Base-by-base conservation (phyloP, 129 eudicot genomes). In the Pulicaria dysenterica region DNA sequence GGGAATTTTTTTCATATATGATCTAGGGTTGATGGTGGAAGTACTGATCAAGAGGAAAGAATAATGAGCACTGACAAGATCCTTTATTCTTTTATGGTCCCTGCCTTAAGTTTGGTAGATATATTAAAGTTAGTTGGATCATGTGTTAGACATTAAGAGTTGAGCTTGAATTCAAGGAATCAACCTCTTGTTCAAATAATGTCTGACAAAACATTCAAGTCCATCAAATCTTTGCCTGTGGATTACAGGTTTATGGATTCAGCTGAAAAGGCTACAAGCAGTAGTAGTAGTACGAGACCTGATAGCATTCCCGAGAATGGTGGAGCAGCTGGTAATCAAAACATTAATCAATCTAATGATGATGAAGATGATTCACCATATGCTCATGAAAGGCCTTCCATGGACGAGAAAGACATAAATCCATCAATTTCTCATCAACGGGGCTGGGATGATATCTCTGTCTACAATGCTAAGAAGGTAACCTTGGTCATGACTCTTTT, bases 401-500 rank as follows among this genome's bases (percentile, higher is more conserved):
- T 36, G 16, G 64, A 65, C 57, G 89, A 72, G 50, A 83, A 84
- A 72, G 77, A 66, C 38, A 59, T 12, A 8, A 76, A 72, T 75
- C 72, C 83, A 39, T 72, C 61, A 31, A 48, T 49, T 59, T 78
- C 83, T 58, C 80, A 86, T 60, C 59, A 67, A 49, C 70, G 72
- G 49, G 84, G 81, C 56, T 94, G 99, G 99, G 86, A 85, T 64
- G 97, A 94, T 83, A 83, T 89, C 80, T 85, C 80, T 37, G 69
- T 83, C 15, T 88, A 85, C 80, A 80, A 60, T 14, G 82, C 88
- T 34, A 94, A 90, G 82, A 90, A 94, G 99, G 97, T 90, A 86
- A 63, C 40, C 16, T 14, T 49, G 54, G 4, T 44, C 58, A 3
- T 36, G 31, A 10, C 65, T 72, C 31, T 72, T 13, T 71, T 44